Evolutionary conservation across 1,139 yeast genomes (phyloP), one percentile per base, ranked within the genome.

Genomic region (Diutina scorzettiae): DNA sequence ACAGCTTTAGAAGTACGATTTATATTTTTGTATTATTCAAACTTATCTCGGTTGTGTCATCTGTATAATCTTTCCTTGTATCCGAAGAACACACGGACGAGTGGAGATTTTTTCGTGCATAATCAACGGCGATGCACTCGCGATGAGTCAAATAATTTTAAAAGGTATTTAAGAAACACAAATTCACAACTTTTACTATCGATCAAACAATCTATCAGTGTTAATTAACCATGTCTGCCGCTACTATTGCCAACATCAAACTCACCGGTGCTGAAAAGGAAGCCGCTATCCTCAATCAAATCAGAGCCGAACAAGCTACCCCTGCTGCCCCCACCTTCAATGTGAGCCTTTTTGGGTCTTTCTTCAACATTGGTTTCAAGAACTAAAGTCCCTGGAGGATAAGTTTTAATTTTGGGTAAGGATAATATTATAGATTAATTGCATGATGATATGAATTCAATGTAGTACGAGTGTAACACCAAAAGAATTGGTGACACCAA

Each of bases 261-360:
- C 39, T 34, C 28, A 23, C 27, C 17, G 39, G 39, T 34, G 39
- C 39, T 23, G 39, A 23, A 6, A 34, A 34, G 39, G 39, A 34
- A 34, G 39, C 39, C 24, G 28, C 18, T 11, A 34, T 34, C 27
- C 28, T 34, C n/a, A 14, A 14, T 6, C 27, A 34, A 23, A 34
- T 34, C 39, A 34, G 39, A 34, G 29, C 27, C 17, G 27, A 23
- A 23, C 39, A 34, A 14, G 25, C 39, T 16, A 14, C 37, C 14
- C 37, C 24, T 14, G 24, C 25, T n/a, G 37, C 14, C 8, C 27
- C 39, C 24, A n/a, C 28, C 18, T 34, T 21, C 19, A 34, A 34
- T 19, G 16, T 34, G 28, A 20, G 12, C n/a, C 11, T 30, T 30
- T 17, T 17, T 30, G 39, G 39, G 12, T 34, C 39, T 23, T 34